Conservation (phyloP, 139 green algal genomes). For the Tetratostichococcus sp. region DNA sequence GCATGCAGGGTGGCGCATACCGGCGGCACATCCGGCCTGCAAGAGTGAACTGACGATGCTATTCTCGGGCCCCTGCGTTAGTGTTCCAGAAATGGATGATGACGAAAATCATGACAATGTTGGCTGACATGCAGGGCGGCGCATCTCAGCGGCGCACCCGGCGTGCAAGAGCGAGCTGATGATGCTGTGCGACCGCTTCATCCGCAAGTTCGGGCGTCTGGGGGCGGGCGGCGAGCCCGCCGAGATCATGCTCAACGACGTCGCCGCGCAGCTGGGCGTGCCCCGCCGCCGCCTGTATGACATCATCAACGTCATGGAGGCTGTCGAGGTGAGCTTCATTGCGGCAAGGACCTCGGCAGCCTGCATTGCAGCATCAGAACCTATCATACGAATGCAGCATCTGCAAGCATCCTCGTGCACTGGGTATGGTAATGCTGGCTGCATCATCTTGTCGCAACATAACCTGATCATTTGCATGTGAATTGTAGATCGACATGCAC, state of each 20-base stretch:
- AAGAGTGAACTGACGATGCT: slow-evolving; percentile 46
- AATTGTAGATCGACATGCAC: too few relatives aligned
- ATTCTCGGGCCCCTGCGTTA: too few relatives aligned
- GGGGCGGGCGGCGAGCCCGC: slow-evolving; percentile 13
- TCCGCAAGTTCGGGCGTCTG: slow-evolving; percentile 33
- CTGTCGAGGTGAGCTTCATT: slow-evolving; percentile 45
- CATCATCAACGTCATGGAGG: slow-evolving; percentile 83
- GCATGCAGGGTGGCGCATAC: slow-evolving; percentile 4
- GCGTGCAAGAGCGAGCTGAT: slow-evolving; percentile 38
- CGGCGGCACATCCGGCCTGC: slow-evolving; percentile 6
- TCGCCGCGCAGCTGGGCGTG: slow-evolving; percentile 47
- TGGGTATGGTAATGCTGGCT: too few relatives aligned
- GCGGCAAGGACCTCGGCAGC: too few relatives aligned
- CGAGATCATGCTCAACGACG: slow-evolving; percentile 43
- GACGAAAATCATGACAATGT: not conserved
- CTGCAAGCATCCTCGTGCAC: too few relatives aligned
- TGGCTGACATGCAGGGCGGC: not conserved
- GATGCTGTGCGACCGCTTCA: slow-evolving; percentile 48
- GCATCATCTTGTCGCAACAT: too few relatives aligned
- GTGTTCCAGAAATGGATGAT: too few relatives aligned
- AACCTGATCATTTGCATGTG: not conserved
- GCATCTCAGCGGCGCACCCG: slow-evolving; percentile 5
- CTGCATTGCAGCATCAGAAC: too few relatives aligned
- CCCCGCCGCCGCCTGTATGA: slow-evolving; percentile 76
- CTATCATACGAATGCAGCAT: too few relatives aligned